phyloP scores from a whole-genome alignment of 768 basidiomycete species.

The Phlegmacium glaucopus region DNA sequence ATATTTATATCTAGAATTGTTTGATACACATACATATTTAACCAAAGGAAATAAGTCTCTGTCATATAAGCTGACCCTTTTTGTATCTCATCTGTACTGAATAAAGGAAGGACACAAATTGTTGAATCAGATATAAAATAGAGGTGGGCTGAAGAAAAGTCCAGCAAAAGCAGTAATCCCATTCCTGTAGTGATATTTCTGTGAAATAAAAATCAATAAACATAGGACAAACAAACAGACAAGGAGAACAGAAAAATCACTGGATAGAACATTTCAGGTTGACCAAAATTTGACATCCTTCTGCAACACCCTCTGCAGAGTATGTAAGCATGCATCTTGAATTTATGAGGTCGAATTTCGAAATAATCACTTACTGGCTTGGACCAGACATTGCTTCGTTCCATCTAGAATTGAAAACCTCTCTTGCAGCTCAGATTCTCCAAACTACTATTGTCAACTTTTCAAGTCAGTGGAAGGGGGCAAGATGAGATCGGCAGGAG shows the following conservation, averaged over 20 bases:
- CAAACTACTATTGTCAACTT: constrained; percentile 72
- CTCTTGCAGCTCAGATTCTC: constrained; percentile 70
- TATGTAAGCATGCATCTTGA: background rate
- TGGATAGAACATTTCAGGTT: constrained; percentile 72
- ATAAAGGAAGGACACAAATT: too few species aligned
- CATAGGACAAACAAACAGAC: too few species aligned
- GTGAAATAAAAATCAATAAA: constrained; percentile 3
- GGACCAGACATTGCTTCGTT: constrained; percentile 44
- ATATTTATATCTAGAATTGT: too few species aligned
- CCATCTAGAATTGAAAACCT: constrained; percentile 47
- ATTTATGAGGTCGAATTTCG: background rate
- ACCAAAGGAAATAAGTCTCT: constrained; percentile 55
- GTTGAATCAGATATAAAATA: too few species aligned
- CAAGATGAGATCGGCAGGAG: constrained; percentile 62
- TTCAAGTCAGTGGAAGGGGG: constrained; percentile 60
- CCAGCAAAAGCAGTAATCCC: constrained; percentile 72
- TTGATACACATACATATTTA: too few species aligned
- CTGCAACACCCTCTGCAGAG: constrained; percentile 56
- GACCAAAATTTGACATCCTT: constrained; percentile 67
- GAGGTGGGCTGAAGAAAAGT: constrained; percentile 45
- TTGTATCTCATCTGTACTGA: constrained; percentile 72
- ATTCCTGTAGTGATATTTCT: constrained; percentile 64
- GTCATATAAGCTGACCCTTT: constrained; percentile 76
- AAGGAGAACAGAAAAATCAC: too few species aligned
- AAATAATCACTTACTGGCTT: constrained; percentile 59